A percentile compares a stretch with the other conserved stretches of the same genome.
phyloP scores from a whole-genome alignment of 1,284 basidiomycete species.

The Malassezia caprae region DNA sequence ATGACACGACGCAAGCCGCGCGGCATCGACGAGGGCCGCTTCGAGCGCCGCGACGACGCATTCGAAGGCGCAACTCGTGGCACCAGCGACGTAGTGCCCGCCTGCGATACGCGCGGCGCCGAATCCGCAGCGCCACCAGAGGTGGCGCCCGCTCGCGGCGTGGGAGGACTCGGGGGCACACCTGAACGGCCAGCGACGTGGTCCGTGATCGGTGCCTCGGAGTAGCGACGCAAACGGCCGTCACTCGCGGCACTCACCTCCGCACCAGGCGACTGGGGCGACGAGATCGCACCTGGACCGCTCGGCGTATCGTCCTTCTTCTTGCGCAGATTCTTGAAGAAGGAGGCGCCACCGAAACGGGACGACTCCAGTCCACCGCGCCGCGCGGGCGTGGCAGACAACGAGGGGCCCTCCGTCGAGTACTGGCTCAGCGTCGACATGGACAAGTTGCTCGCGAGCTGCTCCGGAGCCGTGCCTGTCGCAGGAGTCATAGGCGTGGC shows the following conservation, averaged over 20 bases:
- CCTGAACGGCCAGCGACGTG: background rate
- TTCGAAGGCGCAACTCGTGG: background rate
- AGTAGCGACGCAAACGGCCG: constrained; percentile 9
- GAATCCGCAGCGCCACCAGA: background rate
- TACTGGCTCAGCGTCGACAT: background rate
- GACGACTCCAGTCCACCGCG: background rate
- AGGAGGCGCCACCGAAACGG: background rate
- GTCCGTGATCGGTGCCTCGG: background rate
- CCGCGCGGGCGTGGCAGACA: background rate
- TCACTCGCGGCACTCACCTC: background rate
- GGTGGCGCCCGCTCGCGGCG: background rate
- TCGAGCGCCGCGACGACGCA: background rate
- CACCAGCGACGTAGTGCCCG: background rate
- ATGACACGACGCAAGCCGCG: constrained; percentile 11
- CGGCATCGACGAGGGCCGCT: background rate
- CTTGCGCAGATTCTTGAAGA: constrained; percentile 9
- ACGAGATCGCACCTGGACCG: background rate
- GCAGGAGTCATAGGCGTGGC: background rate
- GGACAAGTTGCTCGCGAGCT: background rate
- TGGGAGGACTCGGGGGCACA: background rate
- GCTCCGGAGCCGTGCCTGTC: background rate
- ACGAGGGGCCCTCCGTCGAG: background rate
- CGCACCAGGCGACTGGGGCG: background rate
- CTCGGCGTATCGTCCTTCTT: background rate
- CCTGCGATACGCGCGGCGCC: background rate